These are phyloP conservation scores for Lyophyllum shimeji DNA, from an alignment of 768 basidiomycete genomes.

Conservation along the genomic window DNA sequence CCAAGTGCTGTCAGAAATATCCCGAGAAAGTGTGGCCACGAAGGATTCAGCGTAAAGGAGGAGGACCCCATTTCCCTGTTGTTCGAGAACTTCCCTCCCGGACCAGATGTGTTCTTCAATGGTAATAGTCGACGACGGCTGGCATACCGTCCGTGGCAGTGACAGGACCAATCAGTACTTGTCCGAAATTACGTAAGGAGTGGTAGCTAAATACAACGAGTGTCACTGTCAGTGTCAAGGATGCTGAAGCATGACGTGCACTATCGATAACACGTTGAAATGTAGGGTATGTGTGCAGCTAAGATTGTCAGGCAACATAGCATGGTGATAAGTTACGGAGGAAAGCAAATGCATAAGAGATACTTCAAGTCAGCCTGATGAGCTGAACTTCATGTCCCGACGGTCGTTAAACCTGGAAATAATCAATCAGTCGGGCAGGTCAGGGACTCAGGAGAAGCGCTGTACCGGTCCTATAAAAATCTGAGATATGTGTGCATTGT, in stretches of 20 bases:
- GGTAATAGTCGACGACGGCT: too few relatives aligned
- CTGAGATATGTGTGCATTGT: neutral
- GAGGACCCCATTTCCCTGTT: constrained; percentile 10
- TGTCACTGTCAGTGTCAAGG: too few relatives aligned
- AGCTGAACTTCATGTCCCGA: neutral
- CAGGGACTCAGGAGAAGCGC: neutral
- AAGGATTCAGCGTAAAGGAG: constrained; percentile 31
- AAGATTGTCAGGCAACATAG: neutral
- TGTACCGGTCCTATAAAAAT: constrained; percentile 18
- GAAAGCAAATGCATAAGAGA: too few relatives aligned
- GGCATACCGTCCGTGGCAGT: too few relatives aligned
- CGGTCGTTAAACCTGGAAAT: constrained; percentile 5
- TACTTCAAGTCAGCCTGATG: neutral
- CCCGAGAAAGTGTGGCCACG: constrained; percentile 45
- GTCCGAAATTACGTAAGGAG: too few relatives aligned
- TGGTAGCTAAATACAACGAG: too few relatives aligned
- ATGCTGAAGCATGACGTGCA: neutral
- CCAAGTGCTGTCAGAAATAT: constrained; percentile 32
- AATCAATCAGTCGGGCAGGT: neutral
- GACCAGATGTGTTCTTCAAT: neutral
- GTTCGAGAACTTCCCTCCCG: neutral
- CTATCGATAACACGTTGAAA: neutral
- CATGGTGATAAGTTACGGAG: neutral
- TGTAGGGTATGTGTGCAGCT: neutral
- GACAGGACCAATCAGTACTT: too few relatives aligned